Base-by-base conservation (phyloP, 2,329 filamentous ascomycete species). In the Aspergillus candidus region DNA sequence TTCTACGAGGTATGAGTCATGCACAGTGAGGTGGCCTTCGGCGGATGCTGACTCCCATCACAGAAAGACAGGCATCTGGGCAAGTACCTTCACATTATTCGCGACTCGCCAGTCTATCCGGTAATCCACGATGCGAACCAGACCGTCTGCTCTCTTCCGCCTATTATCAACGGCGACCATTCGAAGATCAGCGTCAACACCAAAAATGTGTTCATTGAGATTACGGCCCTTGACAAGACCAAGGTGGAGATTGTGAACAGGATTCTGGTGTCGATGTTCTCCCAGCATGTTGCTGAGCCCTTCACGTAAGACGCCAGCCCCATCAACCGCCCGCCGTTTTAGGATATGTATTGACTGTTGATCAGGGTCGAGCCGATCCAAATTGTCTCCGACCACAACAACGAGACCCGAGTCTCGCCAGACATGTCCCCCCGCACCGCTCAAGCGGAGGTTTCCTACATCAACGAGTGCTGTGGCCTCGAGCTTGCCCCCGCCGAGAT, bases 231-330 rank as follows among this genome's bases (percentile, higher is more conserved):
- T 33, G 93, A 98, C 66, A 83, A 86, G 63, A 98, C 94, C 22
- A 98, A 98, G 74, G 79, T 97, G 35, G 90, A 96, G 57, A 88
- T 98, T 53, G 91, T 96, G 49, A 88, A 86, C 71, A 89, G 94
- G 66, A 95, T 96, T 63, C 84, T 98, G 66, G 87, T 95, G 34
- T 82, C 91, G 60, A 98, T 98, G 91, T 98, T 98, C 77, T 94
- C 87, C 36, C 79, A 83, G 62, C 95, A 97, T 72, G 90, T 87
- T 61, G 77, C 79, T 14, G 88, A 96, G 62, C 81, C 82, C 18
- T 96, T 93, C 79, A 93, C 89, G 66, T 73, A 63, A 44, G 69
- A 55, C 27, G n/a, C 17, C 22, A 15, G 13, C 29, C n/a, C 32
- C 2, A 10, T 44, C 11, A 10, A 4, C 39, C 22, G 3, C 31